A percentile compares a stretch with the other conserved stretches of the same genome.
These are phyloP conservation scores for Coemansia sp. DNA, from an alignment of 192 early-diverging fungal genomes.

Conservation along the genomic window DNA sequence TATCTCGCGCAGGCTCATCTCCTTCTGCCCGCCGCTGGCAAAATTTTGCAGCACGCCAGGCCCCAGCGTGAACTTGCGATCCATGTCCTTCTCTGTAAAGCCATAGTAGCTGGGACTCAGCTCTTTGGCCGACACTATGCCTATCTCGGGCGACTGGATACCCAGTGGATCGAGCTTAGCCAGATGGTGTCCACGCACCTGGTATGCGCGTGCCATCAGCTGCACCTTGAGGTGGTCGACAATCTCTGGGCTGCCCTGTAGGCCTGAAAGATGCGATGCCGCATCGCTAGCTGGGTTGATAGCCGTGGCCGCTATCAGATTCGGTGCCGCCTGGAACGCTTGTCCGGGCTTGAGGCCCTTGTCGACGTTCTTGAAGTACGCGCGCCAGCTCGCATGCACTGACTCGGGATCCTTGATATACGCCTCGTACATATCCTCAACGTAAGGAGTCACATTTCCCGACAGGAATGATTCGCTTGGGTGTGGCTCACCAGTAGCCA, in stretches of 20 bases:
- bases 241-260: constrained; percentile 69
- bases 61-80: constrained; percentile 88
- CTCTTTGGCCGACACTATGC: constrained; percentile 67
- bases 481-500: constrained; percentile 42
- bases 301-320: constrained; percentile 68
- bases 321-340: constrained; percentile 81
- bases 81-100: constrained; percentile 89
- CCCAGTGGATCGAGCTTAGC: constrained; percentile 95
- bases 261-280: constrained; percentile 39
- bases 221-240: constrained; percentile 99
- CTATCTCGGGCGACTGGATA: constrained; percentile 65
- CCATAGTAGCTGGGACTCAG: constrained; percentile 88
- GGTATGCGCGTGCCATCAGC: constrained; percentile 92
- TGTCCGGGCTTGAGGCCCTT: constrained; percentile 62
- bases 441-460: constrained; percentile 79
- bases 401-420: constrained; percentile 87
- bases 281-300: constrained; percentile 59
- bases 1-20: constrained; percentile 89
- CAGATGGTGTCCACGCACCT: constrained; percentile 93
- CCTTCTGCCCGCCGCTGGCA: constrained; percentile 63
- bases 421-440: constrained; percentile 95
- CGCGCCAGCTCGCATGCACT: constrained; percentile 95
- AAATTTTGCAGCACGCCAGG: constrained; percentile 94
- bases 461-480: constrained; percentile 82
- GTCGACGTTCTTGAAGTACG: constrained; percentile 87